These are phyloP conservation scores for Heliosperma pusillum DNA, from an alignment of 148 eudicot genomes.

Conservation along the genomic window DNA sequence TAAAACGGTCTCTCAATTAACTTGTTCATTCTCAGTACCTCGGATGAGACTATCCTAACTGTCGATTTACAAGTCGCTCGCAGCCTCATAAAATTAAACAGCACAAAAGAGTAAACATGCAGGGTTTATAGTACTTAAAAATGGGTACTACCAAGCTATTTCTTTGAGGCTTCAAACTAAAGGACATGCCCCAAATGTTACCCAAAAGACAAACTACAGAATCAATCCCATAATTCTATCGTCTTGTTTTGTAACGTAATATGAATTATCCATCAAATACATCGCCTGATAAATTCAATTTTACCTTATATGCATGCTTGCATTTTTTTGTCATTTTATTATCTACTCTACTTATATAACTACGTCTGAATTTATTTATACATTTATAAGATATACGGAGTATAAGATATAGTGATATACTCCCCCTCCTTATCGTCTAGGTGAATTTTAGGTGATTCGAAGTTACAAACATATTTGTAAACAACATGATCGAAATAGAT, in stretches of 20 bases:
- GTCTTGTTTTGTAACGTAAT: not conserved
- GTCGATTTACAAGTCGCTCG: not conserved
- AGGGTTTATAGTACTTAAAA: not conserved
- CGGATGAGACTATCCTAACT: not conserved
- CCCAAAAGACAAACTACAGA: slow-evolving; percentile 18
- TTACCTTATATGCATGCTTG: not conserved
- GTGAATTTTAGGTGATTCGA: too few relatives aligned
- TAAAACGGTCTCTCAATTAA: too few relatives aligned
- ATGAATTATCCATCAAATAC: slow-evolving; percentile 1
- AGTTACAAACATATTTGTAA: too few relatives aligned
- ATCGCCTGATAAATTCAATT: slow-evolving; percentile 13
- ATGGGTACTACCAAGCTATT: not conserved
- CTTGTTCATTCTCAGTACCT: too few relatives aligned
- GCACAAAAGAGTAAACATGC: not conserved
- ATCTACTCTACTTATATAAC: not conserved
- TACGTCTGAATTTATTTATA: not conserved
- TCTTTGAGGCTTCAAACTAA: slow-evolving; percentile 9
- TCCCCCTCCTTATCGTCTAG: too few relatives aligned
- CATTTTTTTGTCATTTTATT: not conserved
- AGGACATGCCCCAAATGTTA: slow-evolving; percentile 6
- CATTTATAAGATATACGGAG: too few relatives aligned
- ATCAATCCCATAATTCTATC: not conserved
- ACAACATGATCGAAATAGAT: too few relatives aligned
- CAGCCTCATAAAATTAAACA: not conserved
- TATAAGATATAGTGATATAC: too few relatives aligned